Evolutionary conservation across 805 yeast species (phyloP).

Genomic region (Metschnikowia cerradonensis): DNA sequence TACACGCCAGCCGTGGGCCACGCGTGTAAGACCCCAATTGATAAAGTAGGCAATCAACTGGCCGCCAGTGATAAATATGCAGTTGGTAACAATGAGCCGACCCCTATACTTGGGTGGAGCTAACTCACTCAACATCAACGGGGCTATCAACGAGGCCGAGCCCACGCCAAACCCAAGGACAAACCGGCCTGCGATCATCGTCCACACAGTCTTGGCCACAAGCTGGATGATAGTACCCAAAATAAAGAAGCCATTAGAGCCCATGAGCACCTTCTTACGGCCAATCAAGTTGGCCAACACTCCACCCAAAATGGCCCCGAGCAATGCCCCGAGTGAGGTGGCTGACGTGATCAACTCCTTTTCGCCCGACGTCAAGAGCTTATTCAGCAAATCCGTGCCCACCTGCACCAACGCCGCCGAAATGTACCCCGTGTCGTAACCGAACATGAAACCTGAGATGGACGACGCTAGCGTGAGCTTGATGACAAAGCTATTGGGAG

Average conservation of each 20-base stretch:
- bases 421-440: slow-evolving; percentile 96
- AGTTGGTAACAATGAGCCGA: slow-evolving; percentile 81
- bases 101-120: slow-evolving; percentile 93
- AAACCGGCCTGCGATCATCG: slow-evolving; percentile 88
- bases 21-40: slow-evolving; percentile 78
- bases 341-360: slow-evolving; percentile 92
- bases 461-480: slow-evolving; percentile 73
- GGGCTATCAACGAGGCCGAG: slow-evolving; percentile 90
- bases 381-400: slow-evolving; percentile 59
- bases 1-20: slow-evolving; percentile 87
- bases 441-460: slow-evolving; percentile 93
- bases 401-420: slow-evolving; percentile 89
- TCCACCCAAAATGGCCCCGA: slow-evolving; percentile 79
- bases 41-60: slow-evolving; percentile 91
- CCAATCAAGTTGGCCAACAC: slow-evolving; percentile 78
- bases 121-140: slow-evolving; percentile 84
- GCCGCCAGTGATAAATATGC: slow-evolving; percentile 90
- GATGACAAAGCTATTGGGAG: slow-evolving; percentile 53
- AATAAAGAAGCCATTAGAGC: slow-evolving; percentile 76
- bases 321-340: slow-evolving; percentile 87
- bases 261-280: slow-evolving; percentile 77
- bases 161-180: slow-evolving; percentile 97
- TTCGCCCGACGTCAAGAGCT: slow-evolving; percentile 63
- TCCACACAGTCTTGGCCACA: slow-evolving; percentile 77
- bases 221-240: slow-evolving; percentile 85